A percentile compares a stretch with the other conserved stretches of the same genome.
phyloP scores from a whole-genome alignment of 192 early-diverging fungal genomes.

The Entomortierella lignicola region DNA sequence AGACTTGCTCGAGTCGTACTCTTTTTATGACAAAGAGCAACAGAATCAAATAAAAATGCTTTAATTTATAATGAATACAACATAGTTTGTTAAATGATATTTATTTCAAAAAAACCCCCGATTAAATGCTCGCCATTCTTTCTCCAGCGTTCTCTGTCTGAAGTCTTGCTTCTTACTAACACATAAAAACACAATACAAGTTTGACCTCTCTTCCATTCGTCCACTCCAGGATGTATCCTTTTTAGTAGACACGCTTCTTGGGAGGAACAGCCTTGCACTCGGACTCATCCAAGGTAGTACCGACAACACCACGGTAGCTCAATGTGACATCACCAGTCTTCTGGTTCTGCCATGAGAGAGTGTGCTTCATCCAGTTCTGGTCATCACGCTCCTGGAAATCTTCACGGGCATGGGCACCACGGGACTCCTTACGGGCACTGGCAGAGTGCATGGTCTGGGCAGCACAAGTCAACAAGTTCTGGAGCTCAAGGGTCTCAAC shows the following conservation, averaged over 20 bases:
- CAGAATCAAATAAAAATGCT: background rate
- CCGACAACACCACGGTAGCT: constrained; percentile 85
- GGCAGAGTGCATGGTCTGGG: constrained; percentile 93
- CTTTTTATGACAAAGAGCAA: background rate
- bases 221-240: background rate
- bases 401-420: constrained; percentile 98
- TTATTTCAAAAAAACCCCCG: background rate
- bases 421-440: constrained; percentile 96
- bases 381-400: constrained; percentile 92
- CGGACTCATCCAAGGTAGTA: constrained; percentile 90
- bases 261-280: constrained; percentile 86
- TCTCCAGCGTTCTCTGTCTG: too few species aligned
- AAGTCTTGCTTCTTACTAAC: background rate
- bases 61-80: background rate
- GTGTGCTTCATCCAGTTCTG: constrained; percentile 99
- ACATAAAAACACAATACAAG: background rate
- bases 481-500: constrained; percentile 97
- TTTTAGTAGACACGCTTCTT: constrained; percentile 57
- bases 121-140: background rate
- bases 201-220: background rate
- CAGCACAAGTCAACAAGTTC: constrained; percentile 95
- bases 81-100: background rate
- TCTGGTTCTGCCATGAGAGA: constrained; percentile 90
- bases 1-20: background rate
- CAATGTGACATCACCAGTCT: constrained; percentile 80